A percentile compares a stretch with the other conserved stretches of the same genome.
Conservation (phyloP, 148 eudicot genomes). For the Cornus suecica region DNA sequence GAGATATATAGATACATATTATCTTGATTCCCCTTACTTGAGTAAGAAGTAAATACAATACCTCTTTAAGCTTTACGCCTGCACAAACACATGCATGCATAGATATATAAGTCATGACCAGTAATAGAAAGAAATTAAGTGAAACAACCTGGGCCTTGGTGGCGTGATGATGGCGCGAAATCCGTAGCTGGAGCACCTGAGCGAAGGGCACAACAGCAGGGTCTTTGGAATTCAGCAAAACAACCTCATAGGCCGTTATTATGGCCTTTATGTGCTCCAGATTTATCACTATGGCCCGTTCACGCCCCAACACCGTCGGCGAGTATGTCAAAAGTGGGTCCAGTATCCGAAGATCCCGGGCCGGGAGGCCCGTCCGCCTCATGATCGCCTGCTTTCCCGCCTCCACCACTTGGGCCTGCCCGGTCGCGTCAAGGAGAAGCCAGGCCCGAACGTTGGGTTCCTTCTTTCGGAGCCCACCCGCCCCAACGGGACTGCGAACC, state of each 20-base stretch:
- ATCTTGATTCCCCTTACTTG: not conserved
- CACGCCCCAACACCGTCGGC: slow-evolving; percentile 85
- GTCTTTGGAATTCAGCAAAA: slow-evolving; percentile 78
- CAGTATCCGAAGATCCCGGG: slow-evolving; percentile 83
- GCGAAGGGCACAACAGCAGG: slow-evolving; percentile 87
- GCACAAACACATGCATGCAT: not conserved
- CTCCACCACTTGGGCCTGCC: slow-evolving; percentile 71
- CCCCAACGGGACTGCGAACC: slow-evolving; percentile 22
- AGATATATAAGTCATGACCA: not conserved
- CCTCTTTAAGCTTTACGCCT: too few relatives aligned
- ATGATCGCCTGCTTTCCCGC: slow-evolving; percentile 92
- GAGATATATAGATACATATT: too few relatives aligned
- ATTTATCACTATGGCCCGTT: slow-evolving; percentile 89
- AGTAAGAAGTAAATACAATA: not conserved
- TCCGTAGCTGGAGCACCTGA: slow-evolving; percentile 68
- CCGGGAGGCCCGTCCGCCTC: slow-evolving; percentile 89
- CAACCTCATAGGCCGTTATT: slow-evolving; percentile 86
- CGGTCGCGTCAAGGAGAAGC: slow-evolving; percentile 70
- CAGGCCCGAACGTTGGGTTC: slow-evolving; percentile 67
- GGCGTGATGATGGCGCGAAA: slow-evolving; percentile 67
- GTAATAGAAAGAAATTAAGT: not conserved
- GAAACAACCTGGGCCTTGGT: slow-evolving; percentile 54
- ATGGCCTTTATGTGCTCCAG: slow-evolving; percentile 95
- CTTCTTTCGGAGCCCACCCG: slow-evolving; percentile 56
- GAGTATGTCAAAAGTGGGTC: slow-evolving; percentile 93